Evolutionary conservation across 169 alveolate species (phyloP).

Genomic region (Plasmodium gaboni): DNA sequence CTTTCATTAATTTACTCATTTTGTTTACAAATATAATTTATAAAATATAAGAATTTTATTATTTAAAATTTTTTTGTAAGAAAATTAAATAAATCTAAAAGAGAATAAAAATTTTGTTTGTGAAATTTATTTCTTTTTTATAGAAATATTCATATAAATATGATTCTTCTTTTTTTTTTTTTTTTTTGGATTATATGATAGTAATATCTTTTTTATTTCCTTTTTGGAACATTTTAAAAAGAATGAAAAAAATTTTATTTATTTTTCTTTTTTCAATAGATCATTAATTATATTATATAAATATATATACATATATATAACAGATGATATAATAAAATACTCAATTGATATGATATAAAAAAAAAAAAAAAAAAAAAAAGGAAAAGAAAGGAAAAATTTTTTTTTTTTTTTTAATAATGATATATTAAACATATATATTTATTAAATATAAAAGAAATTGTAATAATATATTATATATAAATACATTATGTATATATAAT

Average conservation of each 20-base stretch:
- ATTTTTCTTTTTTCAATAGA: neutral
- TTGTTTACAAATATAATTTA: conserved; percentile 41
- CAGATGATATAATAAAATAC: no score
- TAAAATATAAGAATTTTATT: neutral
- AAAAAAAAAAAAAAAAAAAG: no score
- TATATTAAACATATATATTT: no score
- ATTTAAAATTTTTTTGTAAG: neutral
- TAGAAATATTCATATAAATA: conserved; percentile 21
- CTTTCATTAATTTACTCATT: conserved; percentile 86
- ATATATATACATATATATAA: no score
- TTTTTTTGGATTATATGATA: neutral
- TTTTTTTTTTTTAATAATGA: no score
- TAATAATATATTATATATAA: no score
- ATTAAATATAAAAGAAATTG: no score
- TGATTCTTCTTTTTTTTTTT: neutral
- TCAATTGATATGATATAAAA: no score
- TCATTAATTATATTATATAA: neutral
- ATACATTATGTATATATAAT: no score
- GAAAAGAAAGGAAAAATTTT: no score
- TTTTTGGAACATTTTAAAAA: conserved; percentile 66
- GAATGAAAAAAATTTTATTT: conserved; percentile 10
- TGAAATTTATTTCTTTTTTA: conserved; percentile 28
- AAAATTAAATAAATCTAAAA: neutral
- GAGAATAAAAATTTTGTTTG: conserved; percentile 5
- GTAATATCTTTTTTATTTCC: conserved; percentile 12